These are phyloP conservation scores for Acer campestre DNA, from an alignment of 345 rosid species.

Conservation along the genomic window DNA sequence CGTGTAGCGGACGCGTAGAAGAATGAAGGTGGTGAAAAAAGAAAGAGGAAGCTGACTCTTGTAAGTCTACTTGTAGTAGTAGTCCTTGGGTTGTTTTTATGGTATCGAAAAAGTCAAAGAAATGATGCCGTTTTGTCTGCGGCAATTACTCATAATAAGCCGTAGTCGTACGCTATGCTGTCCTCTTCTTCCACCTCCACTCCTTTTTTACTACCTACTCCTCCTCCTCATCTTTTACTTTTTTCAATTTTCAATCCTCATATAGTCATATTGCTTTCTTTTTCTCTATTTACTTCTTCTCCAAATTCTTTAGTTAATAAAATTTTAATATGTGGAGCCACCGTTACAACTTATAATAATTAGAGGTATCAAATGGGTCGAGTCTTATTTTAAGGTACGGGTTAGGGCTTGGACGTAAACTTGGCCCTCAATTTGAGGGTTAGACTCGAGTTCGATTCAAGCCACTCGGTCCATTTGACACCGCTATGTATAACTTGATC, in stretches of 20 bases:
- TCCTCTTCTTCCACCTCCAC: background rate
- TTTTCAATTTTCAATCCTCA: no score
- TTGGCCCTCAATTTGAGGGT: no score
- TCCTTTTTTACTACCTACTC: background rate
- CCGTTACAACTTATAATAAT: no score
- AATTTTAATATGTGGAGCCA: no score
- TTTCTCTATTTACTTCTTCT: background rate
- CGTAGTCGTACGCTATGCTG: conserved; percentile 24
- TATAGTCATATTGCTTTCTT: background rate
- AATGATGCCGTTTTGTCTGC: conserved; percentile 25
- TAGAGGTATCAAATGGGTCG: no score
- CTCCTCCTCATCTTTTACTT: background rate
- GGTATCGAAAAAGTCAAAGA: conserved; percentile 15
- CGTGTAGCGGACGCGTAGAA: background rate
- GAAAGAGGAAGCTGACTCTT: conserved; percentile 12
- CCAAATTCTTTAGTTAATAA: no score
- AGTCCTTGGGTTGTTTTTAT: background rate
- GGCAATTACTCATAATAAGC: conserved; percentile 8
- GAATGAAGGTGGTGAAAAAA: background rate
- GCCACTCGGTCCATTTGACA: no score
- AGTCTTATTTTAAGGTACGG: no score
- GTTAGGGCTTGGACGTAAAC: no score
- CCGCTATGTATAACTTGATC: no score
- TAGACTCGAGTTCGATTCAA: no score
- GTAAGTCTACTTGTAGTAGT: no score